phyloP scores from a whole-genome alignment of 148 eudicot species.

The Arctostaphylos glauca region DNA sequence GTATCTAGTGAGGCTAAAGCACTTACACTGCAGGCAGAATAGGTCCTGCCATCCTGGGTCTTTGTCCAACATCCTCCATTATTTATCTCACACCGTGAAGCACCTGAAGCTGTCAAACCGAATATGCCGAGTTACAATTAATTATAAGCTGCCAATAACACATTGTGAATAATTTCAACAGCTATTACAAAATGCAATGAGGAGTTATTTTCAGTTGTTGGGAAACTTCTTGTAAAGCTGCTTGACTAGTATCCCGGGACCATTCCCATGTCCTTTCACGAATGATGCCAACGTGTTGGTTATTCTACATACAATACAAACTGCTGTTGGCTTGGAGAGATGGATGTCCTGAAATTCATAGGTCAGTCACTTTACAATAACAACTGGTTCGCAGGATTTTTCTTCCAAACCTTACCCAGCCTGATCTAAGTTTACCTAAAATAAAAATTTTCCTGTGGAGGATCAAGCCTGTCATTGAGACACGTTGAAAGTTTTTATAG shows the following conservation, averaged over 20 bases:
- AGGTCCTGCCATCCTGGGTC: slow-evolving; percentile 69
- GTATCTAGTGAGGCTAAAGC: not conserved
- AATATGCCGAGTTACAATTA: slow-evolving; percentile 5
- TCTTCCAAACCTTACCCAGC: not conserved
- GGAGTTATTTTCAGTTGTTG: not conserved
- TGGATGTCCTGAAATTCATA: too few species aligned
- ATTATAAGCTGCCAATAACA: not conserved
- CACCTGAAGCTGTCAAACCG: slow-evolving; percentile 60
- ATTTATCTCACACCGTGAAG: slow-evolving; percentile 64
- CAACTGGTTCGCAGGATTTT: not conserved
- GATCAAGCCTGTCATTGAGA: not conserved
- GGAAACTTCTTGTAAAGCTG: too few species aligned
- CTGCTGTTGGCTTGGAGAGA: too few species aligned
- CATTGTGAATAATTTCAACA: not conserved
- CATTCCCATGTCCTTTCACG: too few species aligned
- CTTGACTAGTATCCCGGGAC: too few species aligned
- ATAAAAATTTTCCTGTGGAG: not conserved
- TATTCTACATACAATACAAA: too few species aligned
- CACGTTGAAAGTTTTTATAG: not conserved
- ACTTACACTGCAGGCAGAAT: slow-evolving; percentile 84
- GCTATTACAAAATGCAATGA: not conserved
- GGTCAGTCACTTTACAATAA: not conserved
- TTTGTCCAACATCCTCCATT: slow-evolving; percentile 93
- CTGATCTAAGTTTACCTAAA: not conserved
- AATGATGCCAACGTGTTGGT: too few species aligned